Evolutionary conservation across 345 rosid genomes (phyloP).

Genomic region (Brassica incana): DNA sequence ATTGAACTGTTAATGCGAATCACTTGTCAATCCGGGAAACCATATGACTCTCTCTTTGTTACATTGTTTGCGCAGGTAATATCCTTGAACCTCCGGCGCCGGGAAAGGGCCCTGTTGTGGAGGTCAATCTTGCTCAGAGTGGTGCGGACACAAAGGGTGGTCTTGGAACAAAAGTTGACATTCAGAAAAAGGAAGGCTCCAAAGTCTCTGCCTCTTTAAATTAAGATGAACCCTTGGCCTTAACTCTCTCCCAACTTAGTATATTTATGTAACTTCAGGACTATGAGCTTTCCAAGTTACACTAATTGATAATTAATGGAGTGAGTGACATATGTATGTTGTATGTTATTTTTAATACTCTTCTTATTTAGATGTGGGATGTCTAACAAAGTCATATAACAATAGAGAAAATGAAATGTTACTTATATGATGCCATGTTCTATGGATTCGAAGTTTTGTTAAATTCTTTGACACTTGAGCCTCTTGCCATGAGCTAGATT

Average conservation of each 20-base stretch:
- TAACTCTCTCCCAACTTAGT: background rate
- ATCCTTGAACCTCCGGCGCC: background rate
- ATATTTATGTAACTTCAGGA: background rate
- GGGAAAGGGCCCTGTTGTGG: background rate
- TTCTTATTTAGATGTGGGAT: background rate
- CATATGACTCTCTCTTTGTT: slow-evolving; percentile 10
- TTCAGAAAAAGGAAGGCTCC: slow-evolving; percentile 18
- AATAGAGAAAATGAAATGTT: background rate
- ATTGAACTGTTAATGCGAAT: background rate
- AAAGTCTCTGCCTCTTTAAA: slow-evolving; percentile 27
- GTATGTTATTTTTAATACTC: background rate
- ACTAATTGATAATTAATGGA: background rate
- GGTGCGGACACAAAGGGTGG: slow-evolving; percentile 22
- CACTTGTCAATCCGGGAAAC: background rate
- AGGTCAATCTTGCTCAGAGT: slow-evolving; percentile 13
- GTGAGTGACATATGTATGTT: background rate
- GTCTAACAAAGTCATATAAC: background rate
- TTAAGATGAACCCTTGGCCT: background rate
- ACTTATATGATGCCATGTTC: background rate
- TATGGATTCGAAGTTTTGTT: background rate
- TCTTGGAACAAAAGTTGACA: slow-evolving; percentile 17
- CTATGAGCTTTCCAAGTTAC: background rate
- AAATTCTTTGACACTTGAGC: slow-evolving; percentile 12
- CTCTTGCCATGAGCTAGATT: slow-evolving; percentile 9
- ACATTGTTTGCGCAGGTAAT: slow-evolving; percentile 28